Percentiles rank a stretch among this genome's conserved stretches.
Evolutionary conservation across 257 asterid genomes (phyloP).

Genomic region (Coffea canephora): DNA sequence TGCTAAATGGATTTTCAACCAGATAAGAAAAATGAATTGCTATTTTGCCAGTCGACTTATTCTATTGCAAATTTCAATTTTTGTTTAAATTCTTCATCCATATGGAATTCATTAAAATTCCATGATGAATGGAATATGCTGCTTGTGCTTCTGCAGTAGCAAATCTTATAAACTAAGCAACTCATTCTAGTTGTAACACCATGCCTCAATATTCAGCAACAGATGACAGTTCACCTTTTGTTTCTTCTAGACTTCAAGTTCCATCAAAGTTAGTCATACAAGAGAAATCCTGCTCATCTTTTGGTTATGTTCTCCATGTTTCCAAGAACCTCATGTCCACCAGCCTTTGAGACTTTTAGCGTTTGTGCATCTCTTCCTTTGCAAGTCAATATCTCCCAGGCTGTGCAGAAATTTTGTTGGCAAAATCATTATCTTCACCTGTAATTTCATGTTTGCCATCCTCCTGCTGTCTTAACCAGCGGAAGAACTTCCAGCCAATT

Average conservation of each 20-base stretch:
- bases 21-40: background rate
- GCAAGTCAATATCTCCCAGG: background rate
- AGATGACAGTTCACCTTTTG: background rate
- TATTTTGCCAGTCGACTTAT: too few relatives aligned
- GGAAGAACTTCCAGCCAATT: background rate
- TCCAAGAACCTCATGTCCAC: background rate
- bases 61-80: too few relatives aligned
- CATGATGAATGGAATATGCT: background rate
- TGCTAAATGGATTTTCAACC: background rate
- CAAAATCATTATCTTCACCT: background rate
- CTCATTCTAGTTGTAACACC: background rate
- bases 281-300: too few relatives aligned
- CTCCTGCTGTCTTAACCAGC: background rate
- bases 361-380: background rate
- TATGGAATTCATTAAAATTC: background rate
- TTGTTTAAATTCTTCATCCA: background rate
- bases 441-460: background rate
- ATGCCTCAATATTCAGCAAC: background rate
- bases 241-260: background rate
- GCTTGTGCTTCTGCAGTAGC: background rate
- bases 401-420: background rate
- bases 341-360: background rate
- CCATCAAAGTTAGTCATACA: background rate
- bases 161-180: too few relatives aligned
- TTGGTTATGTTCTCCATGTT: background rate